Base-by-base conservation (phyloP, 495 filamentous ascomycete genomes). In the Neurospora sublineolata region DNA sequence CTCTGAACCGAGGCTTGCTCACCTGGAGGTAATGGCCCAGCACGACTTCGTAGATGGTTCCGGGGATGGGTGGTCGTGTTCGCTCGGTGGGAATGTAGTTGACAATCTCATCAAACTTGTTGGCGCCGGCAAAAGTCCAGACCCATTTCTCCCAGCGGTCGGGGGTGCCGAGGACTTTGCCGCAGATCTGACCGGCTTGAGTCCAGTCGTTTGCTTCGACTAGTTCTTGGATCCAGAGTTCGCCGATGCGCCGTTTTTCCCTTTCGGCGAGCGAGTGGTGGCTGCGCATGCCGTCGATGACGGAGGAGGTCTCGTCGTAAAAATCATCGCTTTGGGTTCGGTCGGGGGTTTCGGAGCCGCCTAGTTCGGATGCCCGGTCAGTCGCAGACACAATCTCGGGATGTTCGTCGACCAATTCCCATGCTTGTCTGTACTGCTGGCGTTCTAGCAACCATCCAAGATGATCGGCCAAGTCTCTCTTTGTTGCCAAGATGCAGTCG, bases 131-230 rank as follows among this genome's bases (percentile, higher is more conserved):
- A 77, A 99, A 99, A 0, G 85, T 88, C 89, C 90, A 94, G 10
- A 94, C 90, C 94, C 94, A 97, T 73, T 94, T 90, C 79, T 99
- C 94, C 96, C 96, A 98, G 73, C 91, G 85, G 64, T 89, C 81
- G 4, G 93, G 86, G n/a, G 88, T 91, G 42, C 88, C 86, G 0
- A 97, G 81, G 12, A 97, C 93, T 75, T 91, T 92, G 3, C 89
- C 90, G 73, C 93, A 94, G 14, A 93, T 83, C 72, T 88, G 84
- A 0, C 93, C 94, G 8, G 94, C 95, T 69, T 85, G 83, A 2
- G 78, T 76, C 96, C 96, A 99, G 69, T 94, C 86, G 14, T 86
- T 84, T 2, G 86, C 84, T 7, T 88, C 83, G 46, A 97, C 84
- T 36, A 97, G 86, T 74, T 97, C 92, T 60, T 94, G 89, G 67